phyloP scores from a whole-genome alignment of 129 eudicot genomes.

The Arctium minus region DNA sequence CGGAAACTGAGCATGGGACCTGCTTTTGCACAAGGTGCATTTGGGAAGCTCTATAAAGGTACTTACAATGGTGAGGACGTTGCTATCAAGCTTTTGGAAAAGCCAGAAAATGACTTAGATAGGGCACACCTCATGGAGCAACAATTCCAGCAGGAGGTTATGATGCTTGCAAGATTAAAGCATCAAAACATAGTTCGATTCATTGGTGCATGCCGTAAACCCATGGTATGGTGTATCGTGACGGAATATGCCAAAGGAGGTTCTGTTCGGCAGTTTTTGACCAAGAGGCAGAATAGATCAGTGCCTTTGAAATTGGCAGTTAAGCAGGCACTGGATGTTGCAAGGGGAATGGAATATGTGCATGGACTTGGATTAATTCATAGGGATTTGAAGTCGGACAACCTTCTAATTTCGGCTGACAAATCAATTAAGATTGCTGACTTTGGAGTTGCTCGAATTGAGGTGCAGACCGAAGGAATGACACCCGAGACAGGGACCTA shows the following conservation, averaged over 20 bases:
- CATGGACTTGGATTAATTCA: conserved; percentile 83
- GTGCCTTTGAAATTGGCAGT: conserved; percentile 93
- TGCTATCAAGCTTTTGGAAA: conserved; percentile 85
- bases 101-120: conserved; percentile 79
- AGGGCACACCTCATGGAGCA: conserved; percentile 95
- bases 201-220: conserved; percentile 93
- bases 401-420: conserved; percentile 82
- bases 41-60: conserved; percentile 85
- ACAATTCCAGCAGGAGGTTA: conserved; percentile 96
- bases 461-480: conserved; percentile 98
- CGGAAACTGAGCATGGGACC: conserved; percentile 81
- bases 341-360: conserved; percentile 95
- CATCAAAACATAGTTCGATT: conserved; percentile 92
- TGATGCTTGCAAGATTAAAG: conserved; percentile 86
- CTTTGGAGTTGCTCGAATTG: conserved; percentile 97
- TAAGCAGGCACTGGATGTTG: conserved; percentile 97
- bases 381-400: conserved; percentile 90
- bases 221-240: conserved; percentile 97
- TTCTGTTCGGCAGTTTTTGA: conserved; percentile 86
- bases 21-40: conserved; percentile 94
- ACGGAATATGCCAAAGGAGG: conserved; percentile 99
- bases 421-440: conserved; percentile 93
- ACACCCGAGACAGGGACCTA: conserved; percentile 97
- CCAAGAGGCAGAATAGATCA: conserved; percentile 73
- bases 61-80: conserved; percentile 84